These are phyloP conservation scores for Pyrus bretschneideri DNA, from an alignment of 306 rosid genomes.

Conservation along the genomic window DNA sequence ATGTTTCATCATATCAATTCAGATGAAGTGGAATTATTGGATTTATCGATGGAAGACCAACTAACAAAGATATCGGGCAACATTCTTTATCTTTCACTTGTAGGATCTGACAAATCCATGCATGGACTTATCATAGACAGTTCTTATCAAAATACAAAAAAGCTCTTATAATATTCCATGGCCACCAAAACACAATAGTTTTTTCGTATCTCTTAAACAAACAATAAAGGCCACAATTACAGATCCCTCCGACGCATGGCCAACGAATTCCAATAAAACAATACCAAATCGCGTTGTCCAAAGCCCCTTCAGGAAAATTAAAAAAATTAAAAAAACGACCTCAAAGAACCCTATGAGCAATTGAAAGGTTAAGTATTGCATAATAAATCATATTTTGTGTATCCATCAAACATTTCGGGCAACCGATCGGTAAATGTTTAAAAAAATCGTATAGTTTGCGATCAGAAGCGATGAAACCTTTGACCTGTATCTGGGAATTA, in stretches of 20 bases:
- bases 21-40: background rate
- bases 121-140: background rate
- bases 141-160: background rate
- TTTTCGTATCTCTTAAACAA: background rate
- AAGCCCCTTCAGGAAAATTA: background rate
- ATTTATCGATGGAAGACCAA: background rate
- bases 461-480: background rate
- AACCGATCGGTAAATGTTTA: background rate
- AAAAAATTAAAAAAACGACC: background rate
- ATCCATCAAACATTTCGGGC: background rate
- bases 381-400: background rate
- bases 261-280: background rate
- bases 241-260: background rate
- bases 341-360: slow-evolving; percentile 22
- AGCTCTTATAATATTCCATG: background rate
- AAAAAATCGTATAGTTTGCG: background rate
- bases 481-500: background rate
- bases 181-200: background rate
- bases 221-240: background rate
- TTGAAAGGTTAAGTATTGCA: slow-evolving; percentile 25
- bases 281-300: slow-evolving; percentile 9
- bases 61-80: background rate
- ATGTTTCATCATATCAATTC: background rate
- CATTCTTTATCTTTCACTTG: background rate
- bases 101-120: background rate